A percentile compares a stretch with the other conserved stretches of the same genome.
Evolutionary conservation across 257 asterid genomes (phyloP).

Genomic region (Solanum chaucha): DNA sequence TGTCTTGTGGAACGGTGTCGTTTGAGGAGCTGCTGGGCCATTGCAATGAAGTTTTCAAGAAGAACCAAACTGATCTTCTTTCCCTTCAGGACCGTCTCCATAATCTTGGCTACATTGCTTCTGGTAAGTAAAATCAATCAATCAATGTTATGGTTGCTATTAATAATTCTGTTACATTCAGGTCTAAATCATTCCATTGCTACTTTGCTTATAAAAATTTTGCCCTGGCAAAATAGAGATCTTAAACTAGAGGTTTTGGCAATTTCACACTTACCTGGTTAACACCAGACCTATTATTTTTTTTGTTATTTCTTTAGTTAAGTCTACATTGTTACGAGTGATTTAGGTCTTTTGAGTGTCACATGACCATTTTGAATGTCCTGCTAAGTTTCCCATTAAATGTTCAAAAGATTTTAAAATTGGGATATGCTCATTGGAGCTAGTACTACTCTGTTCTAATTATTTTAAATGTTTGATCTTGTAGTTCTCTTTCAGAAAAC

Average conservation of each 20-base stretch:
- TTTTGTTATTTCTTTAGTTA: neutral
- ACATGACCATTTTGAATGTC: neutral
- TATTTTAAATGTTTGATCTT: neutral
- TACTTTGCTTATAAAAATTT: neutral
- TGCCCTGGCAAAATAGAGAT: neutral
- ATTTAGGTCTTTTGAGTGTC: neutral
- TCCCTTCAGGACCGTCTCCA: slow-evolving; percentile 48
- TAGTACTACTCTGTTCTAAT: neutral
- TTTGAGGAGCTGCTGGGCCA: slow-evolving; percentile 94
- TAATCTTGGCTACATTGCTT: neutral
- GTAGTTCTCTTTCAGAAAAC: neutral
- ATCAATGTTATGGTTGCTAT: neutral
- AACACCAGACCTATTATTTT: neutral
- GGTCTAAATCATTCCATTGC: neutral
- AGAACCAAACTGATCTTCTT: slow-evolving; percentile 42
- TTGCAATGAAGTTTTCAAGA: slow-evolving; percentile 70
- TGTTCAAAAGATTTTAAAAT: neutral
- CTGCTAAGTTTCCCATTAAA: neutral
- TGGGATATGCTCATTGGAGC: neutral
- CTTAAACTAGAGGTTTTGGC: neutral
- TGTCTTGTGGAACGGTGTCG: slow-evolving; percentile 80
- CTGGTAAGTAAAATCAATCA: neutral
- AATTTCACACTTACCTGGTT: neutral
- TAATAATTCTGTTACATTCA: no score
- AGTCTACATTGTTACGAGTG: neutral